These are phyloP conservation scores for Trypanosoma boissoni DNA, from an alignment of 208 protist genomes.

Conservation along the genomic window DNA sequence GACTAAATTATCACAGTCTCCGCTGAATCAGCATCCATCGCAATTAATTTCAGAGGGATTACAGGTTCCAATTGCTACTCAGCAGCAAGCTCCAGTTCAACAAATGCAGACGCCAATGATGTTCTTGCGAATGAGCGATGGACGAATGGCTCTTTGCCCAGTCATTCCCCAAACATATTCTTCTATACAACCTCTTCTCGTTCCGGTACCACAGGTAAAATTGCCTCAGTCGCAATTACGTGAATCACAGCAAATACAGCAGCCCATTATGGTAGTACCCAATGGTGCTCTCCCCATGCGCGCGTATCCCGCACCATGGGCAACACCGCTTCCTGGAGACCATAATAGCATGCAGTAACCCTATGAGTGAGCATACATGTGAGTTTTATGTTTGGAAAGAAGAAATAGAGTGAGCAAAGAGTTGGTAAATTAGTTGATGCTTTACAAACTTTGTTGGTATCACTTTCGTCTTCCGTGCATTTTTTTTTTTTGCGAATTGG, in stretches of 20 bases:
- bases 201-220: not conserved
- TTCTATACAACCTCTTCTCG: not conserved
- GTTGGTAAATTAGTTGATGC: no score
- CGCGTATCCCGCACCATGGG: slow-evolving; percentile 1
- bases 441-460: no score
- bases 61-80: not conserved
- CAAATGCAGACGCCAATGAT: slow-evolving; percentile 15
- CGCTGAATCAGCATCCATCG: not conserved
- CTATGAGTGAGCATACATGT: no score
- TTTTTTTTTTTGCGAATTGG: no score
- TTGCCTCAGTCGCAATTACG: no score
- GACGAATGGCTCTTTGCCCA: slow-evolving; percentile 19
- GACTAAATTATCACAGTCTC: not conserved
- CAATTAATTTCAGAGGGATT: no score
- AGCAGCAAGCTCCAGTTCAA: not conserved
- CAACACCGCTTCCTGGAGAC: not conserved
- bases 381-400: no score
- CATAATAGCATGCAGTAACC: not conserved
- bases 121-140: slow-evolving; percentile 23
- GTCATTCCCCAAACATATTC: slow-evolving; percentile 11
- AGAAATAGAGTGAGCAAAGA: no score
- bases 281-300: slow-evolving; percentile 7
- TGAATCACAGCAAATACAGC: slow-evolving; percentile 4
- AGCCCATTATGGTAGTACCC: slow-evolving; percentile 3
- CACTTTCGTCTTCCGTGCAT: no score